Evolutionary conservation across 2,329 filamentous ascomycete species (phyloP), one percentile per base, ranked within the genome.

Genomic region (Penicillium sp.): DNA sequence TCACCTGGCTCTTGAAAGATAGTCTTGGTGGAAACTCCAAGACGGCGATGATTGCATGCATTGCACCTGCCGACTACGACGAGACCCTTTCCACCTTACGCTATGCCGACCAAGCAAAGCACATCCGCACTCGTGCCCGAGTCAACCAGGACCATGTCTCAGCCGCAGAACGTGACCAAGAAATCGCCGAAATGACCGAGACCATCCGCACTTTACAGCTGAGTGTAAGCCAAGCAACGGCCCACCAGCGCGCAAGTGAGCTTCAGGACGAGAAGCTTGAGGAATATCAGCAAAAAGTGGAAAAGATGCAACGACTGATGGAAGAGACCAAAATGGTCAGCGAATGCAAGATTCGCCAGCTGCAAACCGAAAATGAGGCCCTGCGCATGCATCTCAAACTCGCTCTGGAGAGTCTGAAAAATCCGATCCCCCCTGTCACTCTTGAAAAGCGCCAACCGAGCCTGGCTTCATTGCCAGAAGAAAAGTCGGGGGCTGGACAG

Each of bases 1-100:
- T 84, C 20, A 84, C 80, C 8, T 84, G 90, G 90, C 75, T 98
- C 3, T 75, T 98, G 48, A 96, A 96, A 62, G 92, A 98, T 65
- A 93, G 85, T 1, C 73, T 98, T 0, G 92, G 92, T 9, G 92
- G 92, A 38, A 98, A 98, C 73, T 90, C 83, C 58, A 98, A 96
- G 67, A 98, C 92, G 7, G 92, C 92, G 45, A 98, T 98, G 92
- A 95, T 98, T 55, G 92, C 92, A 6, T 96, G 92, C 62, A 95
- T 98, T 52, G 83, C 88, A 4, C 92, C 92, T 0, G 82, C 85
- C 0, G 92, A 98, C 67, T 96, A 98, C 60, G 92, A 98, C 40
- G 92, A 98, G 63, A 98, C 92, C 0, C 76, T 98, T 1, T 95
- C 87, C 2, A 98, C 92, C 1, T 78, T 98, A 9, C 86, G 92